Percentiles rank a stretch among this genome's conserved stretches.
Evolutionary conservation across 805 yeast genomes (phyloP).

Genomic region (Candida adriatica): DNA sequence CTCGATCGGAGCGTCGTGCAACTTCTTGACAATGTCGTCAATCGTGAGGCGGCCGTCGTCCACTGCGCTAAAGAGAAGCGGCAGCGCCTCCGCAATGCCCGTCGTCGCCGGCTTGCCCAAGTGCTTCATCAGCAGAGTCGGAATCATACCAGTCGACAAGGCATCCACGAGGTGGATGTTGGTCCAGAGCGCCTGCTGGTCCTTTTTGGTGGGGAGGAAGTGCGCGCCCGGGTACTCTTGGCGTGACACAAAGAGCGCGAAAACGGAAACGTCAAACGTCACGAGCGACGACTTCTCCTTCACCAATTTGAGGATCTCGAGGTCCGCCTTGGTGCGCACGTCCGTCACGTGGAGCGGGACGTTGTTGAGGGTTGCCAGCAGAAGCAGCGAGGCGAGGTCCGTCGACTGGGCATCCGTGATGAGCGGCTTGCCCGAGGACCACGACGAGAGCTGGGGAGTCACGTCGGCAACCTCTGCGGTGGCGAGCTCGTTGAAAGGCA

Average conservation of each 20-base stretch:
- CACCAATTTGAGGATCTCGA: constrained; percentile 77
- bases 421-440: constrained; percentile 83
- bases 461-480: constrained; percentile 65
- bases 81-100: constrained; percentile 75
- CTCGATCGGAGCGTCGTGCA: constrained; percentile 74
- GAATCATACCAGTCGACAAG: constrained; percentile 78
- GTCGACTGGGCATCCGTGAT: constrained; percentile 90
- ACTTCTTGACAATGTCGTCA: constrained; percentile 61
- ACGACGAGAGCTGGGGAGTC: constrained; percentile 68
- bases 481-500: constrained; percentile 71
- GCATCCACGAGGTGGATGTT: constrained; percentile 69
- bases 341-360: constrained; percentile 86
- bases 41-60: constrained; percentile 63
- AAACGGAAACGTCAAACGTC: constrained; percentile 84
- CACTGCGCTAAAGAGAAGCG: constrained; percentile 77
- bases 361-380: constrained; percentile 81
- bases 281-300: constrained; percentile 76
- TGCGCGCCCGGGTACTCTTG: constrained; percentile 63
- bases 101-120: constrained; percentile 53
- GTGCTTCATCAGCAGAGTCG: constrained; percentile 63
- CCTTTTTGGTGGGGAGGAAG: constrained; percentile 74
- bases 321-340: constrained; percentile 73
- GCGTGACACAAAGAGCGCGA: constrained; percentile 68
- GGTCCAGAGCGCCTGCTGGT: constrained; percentile 79
- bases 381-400: constrained; percentile 84